Base-by-base conservation (phyloP, 768 basidiomycete genomes). In the Harrya chromipes region DNA sequence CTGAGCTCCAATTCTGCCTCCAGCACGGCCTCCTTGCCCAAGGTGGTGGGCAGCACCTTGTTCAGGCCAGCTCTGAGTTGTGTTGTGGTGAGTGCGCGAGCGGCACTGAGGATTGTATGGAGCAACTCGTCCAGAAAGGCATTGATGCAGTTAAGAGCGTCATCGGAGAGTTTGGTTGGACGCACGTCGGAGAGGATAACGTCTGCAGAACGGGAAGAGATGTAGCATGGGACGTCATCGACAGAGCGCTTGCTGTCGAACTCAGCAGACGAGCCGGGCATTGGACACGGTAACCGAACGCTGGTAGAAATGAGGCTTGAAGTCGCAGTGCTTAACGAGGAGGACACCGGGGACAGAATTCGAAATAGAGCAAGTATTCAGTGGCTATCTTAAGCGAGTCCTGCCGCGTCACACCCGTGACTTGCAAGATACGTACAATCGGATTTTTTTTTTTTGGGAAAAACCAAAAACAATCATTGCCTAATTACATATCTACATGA, bases 1-100 rank as follows among this genome's bases (percentile, higher is more conserved):
- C 90, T 79, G 40, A 97, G 68, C 66, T 97, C 94, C 37, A 97
- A 76, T 63, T 97, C 94, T 0, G 94, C 94, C 70, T 97, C 94
- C 42, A 94, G 73, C 16, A 95, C 74, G 3, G 93, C 93, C 64
- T 94, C 90, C 70, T 97, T 92, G 41, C 93, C 94, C 39, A 97
- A 76, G 43, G 82, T 76, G 6, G 87, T 90, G 8, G 90, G 87
- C 24, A 93, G 72, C 35, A 88, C 73, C 61, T 77, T 83, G 50
- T 88, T 76, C 34, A 93, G 70, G 49, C 84, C 84, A 2, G 80
- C 75, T 57, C 88, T 84, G 49, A 94, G 75, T 52, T 80, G 82
- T 50, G 90, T 81, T 7, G 90, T 88, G 21, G 80, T 72, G 39
- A 94, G 73, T 27, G 89, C 86, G 55, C 81, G 75, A 6, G 90